A percentile compares a stretch with the other conserved stretches of the same genome.
phyloP scores from a whole-genome alignment of 192 early-diverging fungal species.

The Coemansia biformis region DNA sequence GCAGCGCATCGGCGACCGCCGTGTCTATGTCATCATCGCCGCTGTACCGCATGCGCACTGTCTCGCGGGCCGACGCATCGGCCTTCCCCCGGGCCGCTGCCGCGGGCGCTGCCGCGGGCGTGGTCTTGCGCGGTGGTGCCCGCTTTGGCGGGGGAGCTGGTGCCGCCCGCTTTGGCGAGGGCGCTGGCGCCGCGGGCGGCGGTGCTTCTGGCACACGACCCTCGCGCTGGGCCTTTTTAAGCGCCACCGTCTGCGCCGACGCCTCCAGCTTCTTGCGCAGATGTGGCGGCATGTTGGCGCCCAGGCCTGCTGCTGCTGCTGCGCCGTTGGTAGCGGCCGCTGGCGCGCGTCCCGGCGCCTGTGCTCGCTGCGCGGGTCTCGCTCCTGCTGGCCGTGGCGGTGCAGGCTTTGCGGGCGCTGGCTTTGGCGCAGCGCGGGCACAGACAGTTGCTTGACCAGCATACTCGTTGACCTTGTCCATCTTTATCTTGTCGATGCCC shows the following conservation, averaged over 20 bases:
- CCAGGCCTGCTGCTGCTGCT: constrained; percentile 7
- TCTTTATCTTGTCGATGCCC: constrained; percentile 82
- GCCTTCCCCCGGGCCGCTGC: constrained; percentile 26
- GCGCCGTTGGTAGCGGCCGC: too few relatives aligned
- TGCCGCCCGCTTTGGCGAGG: constrained; percentile 3
- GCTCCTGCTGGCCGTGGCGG: constrained; percentile 1
- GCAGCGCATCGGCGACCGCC: constrained; percentile 57
- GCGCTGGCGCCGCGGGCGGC: constrained; percentile 19
- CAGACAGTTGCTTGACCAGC: constrained; percentile 83
- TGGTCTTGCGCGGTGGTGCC: constrained; percentile 29
- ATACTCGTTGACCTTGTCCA: constrained; percentile 80
- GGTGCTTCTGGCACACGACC: constrained; percentile 12
- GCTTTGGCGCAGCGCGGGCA: constrained; percentile 55
- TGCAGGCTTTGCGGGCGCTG: constrained; percentile 19
- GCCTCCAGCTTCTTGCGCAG: constrained; percentile 51
- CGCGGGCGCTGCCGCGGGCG: constrained; percentile 26
- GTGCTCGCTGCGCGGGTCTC: not conserved
- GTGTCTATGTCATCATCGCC: constrained; percentile 64
- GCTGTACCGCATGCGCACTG: constrained; percentile 63
- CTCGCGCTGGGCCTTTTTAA: constrained; percentile 50
- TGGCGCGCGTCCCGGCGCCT: too few relatives aligned
- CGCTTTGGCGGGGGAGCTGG: constrained; percentile 5
- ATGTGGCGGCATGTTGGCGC: constrained; percentile 45
- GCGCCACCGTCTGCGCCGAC: constrained; percentile 42
- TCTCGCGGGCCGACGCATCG: constrained; percentile 35